phyloP scores from a whole-genome alignment of 208 protist genomes.

The Naegleria gruberi region DNA sequence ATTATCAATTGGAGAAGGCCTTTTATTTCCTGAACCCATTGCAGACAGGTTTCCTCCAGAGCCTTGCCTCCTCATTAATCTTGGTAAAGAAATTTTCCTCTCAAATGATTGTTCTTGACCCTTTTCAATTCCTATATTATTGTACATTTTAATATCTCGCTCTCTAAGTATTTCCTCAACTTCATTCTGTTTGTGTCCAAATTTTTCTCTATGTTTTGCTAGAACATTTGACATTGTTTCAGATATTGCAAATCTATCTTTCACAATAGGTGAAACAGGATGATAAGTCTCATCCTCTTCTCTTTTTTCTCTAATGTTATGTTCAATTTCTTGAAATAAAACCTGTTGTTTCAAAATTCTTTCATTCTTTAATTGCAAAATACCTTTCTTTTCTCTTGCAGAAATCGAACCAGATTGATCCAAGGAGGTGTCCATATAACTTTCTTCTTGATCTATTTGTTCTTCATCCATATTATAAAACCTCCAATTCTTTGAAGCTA shows the following conservation, averaged over 20 bases:
- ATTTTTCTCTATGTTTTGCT: no score
- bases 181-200: no score
- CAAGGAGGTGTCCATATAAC: no score
- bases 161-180: no score
- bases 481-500: neutral
- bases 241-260: neutral
- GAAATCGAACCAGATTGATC: no score
- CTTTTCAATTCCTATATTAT: neutral
- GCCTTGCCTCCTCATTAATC: neutral
- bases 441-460: neutral
- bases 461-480: neutral
- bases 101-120: neutral
- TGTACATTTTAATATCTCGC: no score
- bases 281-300: neutral
- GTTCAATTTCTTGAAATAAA: neutral
- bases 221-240: no score
- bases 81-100: neutral
- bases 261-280: neutral
- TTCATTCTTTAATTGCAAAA: neutral
- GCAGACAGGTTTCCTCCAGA: neutral
- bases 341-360: neutral
- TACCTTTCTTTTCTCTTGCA: neutral
- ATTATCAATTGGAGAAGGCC: neutral
- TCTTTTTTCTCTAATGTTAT: neutral
- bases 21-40: neutral